Base-by-base conservation (phyloP, 2,329 filamentous ascomycete species). In the Penicillium sp. region DNA sequence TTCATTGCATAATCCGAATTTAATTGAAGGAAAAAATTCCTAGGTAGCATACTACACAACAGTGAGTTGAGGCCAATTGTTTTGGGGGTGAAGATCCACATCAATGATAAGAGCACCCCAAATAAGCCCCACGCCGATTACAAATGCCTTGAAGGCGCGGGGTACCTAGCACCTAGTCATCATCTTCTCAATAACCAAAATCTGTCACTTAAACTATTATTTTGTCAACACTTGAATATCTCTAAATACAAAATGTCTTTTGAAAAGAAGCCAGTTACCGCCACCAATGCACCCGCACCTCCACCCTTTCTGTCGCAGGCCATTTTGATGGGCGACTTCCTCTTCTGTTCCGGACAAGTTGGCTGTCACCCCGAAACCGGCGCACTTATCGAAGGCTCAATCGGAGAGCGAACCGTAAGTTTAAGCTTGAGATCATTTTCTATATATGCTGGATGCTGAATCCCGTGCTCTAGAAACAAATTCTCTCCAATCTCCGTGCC, bases 331-430 rank as follows among this genome's bases (percentile, higher is more conserved):
- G 84, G 85, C 60, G 84, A 85, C 67, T 81, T 86, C 71, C 82
- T 90, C 29, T 89, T 87, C 75, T 88, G 85, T 75, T 88, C 84
- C 1, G 87, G 87, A 35, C 80, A 80, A 63, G 78, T 89, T 47
- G 86, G 83, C 24, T 74, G 83, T 57, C 78, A 86, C 61, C 80
- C 84, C 0, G 69, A 69, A 27, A 85, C 83, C 0, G 75, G 73
- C 29, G 74, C 80, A 52, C 57, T 87, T 13, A 79, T 84, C 6
- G 77, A 84, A 35, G 86, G 85, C 6, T 77, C 78, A 19, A 76
- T 87, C 44, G 77, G 79, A 56, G 82, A 82, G 53, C 71, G 80
- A 50, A 79, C 80, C 49, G 84, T 86, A 73, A 55, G 76, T 24
- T 22, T 16, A 39, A 6, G 9, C 1, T 16, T 16, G 19, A 31